Evolutionary conservation across 108 stramenopile species (phyloP), one percentile per base, ranked within the genome.

Genomic region (Skeletonema marinoi): DNA sequence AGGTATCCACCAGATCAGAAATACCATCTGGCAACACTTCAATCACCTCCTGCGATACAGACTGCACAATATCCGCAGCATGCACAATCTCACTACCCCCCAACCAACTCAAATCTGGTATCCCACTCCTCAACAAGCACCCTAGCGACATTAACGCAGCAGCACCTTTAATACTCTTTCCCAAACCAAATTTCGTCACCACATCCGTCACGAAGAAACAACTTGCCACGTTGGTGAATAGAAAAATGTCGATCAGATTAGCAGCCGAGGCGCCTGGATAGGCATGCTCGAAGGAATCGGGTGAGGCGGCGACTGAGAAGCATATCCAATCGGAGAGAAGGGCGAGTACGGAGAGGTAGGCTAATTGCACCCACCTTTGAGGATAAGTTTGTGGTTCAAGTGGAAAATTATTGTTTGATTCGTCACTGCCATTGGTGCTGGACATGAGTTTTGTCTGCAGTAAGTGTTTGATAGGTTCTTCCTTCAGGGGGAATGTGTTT

Each of bases 171-270:
- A 87, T 85, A 71, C 69, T 41, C 21, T 17, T 51, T 17, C 50
- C 78, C 62, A 84, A 65, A 41, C 87, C 87, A 38, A 87, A 71
- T 4, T 44, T 44, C 0, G 68, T 68, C 5, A 82, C 84, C 6
- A 78, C 80, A 58, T 87, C 86, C 39, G 86, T 87, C 11, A 87
- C 83, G 7, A 87, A 59, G 58, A 87, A 83, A 33, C 86, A 87
- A 29, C 65, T 68, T 1, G 62, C 68, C 6, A 87, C 86, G 54
- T 87, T 87, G 32, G 78, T 78, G 44, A 84, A 80, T 19, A 87
- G 63, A 41, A 87, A 87, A 10, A 83, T 65, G 73, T 87, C 86
- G 30, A 87, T 87, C 2, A 87, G n/a, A 25, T 65, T 48, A 1
- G 73, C 80, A 0, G 82, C 71, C 2, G 71, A 70, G 13, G 77